Percentiles rank a stretch among this genome's conserved stretches.
These are phyloP conservation scores for Primulina tabacum DNA, from an alignment of 257 asterid species.

Conservation along the genomic window DNA sequence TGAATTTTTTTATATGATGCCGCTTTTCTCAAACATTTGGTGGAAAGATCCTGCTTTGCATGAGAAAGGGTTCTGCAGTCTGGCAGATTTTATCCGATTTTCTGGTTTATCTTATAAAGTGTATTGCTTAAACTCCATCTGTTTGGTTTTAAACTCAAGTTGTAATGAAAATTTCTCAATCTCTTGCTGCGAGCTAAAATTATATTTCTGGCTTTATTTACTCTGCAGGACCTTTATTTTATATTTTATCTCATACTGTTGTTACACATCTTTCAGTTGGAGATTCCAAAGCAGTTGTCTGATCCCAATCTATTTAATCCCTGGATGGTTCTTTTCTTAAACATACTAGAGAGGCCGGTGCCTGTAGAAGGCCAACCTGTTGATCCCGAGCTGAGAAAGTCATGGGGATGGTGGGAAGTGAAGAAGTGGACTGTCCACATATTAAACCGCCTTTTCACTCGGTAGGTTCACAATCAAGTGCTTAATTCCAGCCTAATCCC, in stretches of 20 bases:
- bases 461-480: conserved; percentile 41
- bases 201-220: conserved; percentile 9
- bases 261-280: conserved; percentile 53
- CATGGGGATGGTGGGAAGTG: conserved; percentile 99
- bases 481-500: conserved; percentile 15
- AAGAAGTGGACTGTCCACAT: conserved; percentile 98
- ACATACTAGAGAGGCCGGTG: conserved; percentile 89
- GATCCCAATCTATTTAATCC: conserved; percentile 89
- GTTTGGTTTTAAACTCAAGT: not conserved
- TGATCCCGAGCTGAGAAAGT: conserved; percentile 84
- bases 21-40: conserved; percentile 1
- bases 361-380: conserved; percentile 86
- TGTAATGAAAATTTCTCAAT: not conserved
- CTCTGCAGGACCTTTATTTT: not conserved
- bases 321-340: conserved; percentile 94
- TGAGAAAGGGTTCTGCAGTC: not conserved
- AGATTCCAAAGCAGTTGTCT: conserved; percentile 86
- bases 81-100: conserved; percentile 4
- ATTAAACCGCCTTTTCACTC: conserved; percentile 83
- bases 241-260: not conserved
- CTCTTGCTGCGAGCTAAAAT: not conserved
- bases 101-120: not conserved
- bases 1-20: not conserved
- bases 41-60: conserved; percentile 7
- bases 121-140: not conserved